phyloP scores from a whole-genome alignment of 306 rosid genomes.

The Geum urbanum region DNA sequence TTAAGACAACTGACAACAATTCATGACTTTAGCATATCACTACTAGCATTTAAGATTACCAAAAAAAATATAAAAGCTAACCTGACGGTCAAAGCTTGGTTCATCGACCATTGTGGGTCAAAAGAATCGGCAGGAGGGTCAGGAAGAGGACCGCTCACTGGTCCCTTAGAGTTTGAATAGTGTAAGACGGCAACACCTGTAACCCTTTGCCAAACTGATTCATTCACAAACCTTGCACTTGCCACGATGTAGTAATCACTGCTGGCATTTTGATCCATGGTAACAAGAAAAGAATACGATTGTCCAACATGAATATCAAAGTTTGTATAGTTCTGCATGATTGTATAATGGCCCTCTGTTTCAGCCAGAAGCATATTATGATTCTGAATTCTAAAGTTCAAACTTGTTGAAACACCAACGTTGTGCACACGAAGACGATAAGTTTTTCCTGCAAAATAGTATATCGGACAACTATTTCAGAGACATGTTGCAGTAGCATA shows the following conservation, averaged over 20 bases:
- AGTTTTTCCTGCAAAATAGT: slow-evolving; percentile 68
- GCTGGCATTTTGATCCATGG: slow-evolving; percentile 86
- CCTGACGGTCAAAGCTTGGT: slow-evolving; percentile 83
- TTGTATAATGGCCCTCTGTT: slow-evolving; percentile 70
- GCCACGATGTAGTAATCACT: slow-evolving; percentile 88
- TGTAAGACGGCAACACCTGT: slow-evolving; percentile 81
- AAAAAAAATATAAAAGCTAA: slow-evolving; percentile 30
- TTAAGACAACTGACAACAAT: not conserved
- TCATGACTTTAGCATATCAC: not conserved
- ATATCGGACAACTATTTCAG: not conserved
- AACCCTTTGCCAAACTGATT: slow-evolving; percentile 75
- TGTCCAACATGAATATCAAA: slow-evolving; percentile 91
- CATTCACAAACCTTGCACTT: slow-evolving; percentile 89
- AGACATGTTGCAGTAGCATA: not conserved
- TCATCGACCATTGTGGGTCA: slow-evolving; percentile 54
- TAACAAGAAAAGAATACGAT: slow-evolving; percentile 70
- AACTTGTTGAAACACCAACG: slow-evolving; percentile 74
- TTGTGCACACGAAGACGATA: slow-evolving; percentile 79
- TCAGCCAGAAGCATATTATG: slow-evolving; percentile 71
- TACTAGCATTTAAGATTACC: not conserved
- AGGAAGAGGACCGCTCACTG: slow-evolving; percentile 79
- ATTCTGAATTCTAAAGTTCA: slow-evolving; percentile 84
- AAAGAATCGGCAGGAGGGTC: slow-evolving; percentile 65
- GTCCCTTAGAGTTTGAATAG: slow-evolving; percentile 73
- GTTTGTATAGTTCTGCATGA: slow-evolving; percentile 54